Evolutionary conservation across 2,329 filamentous ascomycete genomes (phyloP), one percentile per base, ranked within the genome.

Genomic region (Penicillium italicum): DNA sequence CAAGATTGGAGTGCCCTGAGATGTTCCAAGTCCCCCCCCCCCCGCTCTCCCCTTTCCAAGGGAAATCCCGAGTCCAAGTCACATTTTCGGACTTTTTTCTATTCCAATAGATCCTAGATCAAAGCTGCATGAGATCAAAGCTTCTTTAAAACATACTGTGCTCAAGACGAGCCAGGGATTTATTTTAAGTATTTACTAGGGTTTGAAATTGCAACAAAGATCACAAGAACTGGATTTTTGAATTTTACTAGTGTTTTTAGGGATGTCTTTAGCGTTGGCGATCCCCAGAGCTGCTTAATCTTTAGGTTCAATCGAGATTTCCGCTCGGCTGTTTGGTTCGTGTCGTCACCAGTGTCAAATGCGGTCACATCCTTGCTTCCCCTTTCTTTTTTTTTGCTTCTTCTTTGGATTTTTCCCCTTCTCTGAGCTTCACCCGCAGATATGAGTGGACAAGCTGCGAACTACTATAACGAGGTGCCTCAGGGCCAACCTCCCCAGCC

Each of bases 401-500:
- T 33, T 14, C 12, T 31, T 33, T 22, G n/a, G 7, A 7, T 7
- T 8, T 50, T 20, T 16, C 14, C 37, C 18, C 37, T 43, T 14
- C 20, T 33, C 16, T 22, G 9, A 37, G 33, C 36, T 24, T 53
- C 34, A 30, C 8, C 33, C 4, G 8, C 37, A 50, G 22, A 34
- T 11, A 74, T 74, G 72, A 73, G 69, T 61, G 72, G 71, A 46
- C 66, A 74, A 60, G 72, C 72, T 18, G 67, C 67, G 11, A 69
- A 65, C 51, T 74, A 74, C 48, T 74, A 74, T 50, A 58, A 62
- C 28, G 68, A 70, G 59, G 60, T 62, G 14, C 51, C 53, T 28
- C 60, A 61, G 41, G 64, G 50, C 24, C 64, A 61, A 36, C 55
- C 62, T 9, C 54, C 44, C 10, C 26, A 40, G 31, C 45, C 46